These are phyloP conservation scores for Hypoxylon sp. DNA, from an alignment of 2,329 filamentous ascomycete genomes.

Conservation along the genomic window DNA sequence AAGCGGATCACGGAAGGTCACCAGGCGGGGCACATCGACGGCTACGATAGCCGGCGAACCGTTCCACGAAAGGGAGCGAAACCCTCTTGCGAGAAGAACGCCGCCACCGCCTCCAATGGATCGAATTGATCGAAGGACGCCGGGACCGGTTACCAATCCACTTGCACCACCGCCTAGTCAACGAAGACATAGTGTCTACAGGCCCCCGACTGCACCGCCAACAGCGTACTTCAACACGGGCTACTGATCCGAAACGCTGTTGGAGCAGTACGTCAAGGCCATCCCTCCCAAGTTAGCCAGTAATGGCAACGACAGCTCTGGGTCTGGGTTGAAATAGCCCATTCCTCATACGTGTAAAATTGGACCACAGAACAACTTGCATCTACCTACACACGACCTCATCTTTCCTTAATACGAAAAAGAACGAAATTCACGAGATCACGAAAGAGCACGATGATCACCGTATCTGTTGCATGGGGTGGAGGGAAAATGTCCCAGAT, in stretches of 20 bases:
- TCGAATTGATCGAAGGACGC: slow-evolving; percentile 58
- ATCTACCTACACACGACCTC: slow-evolving; percentile 23
- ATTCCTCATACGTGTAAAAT: slow-evolving; percentile 41
- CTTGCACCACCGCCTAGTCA: slow-evolving; percentile 46
- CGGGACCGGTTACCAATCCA: slow-evolving; percentile 53
- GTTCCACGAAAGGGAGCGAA: slow-evolving; percentile 54
- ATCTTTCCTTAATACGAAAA: slow-evolving; percentile 34
- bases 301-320: slow-evolving; percentile 25
- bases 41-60: slow-evolving; percentile 57
- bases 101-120: slow-evolving; percentile 58
- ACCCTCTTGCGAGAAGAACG: slow-evolving; percentile 52
- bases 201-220: slow-evolving; percentile 49
- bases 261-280: slow-evolving; percentile 10
- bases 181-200: slow-evolving; percentile 46
- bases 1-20: slow-evolving; percentile 63
- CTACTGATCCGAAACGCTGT: slow-evolving; percentile 31
- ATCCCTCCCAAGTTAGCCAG: slow-evolving; percentile 10
- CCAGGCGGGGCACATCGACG: slow-evolving; percentile 57
- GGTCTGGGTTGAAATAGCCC: slow-evolving; percentile 12
- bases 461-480: slow-evolving; percentile 44
- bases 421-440: slow-evolving; percentile 43
- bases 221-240: slow-evolving; percentile 39
- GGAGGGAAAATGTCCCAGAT: slow-evolving; percentile 43
- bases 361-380: slow-evolving; percentile 43
- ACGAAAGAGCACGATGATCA: slow-evolving; percentile 43